A percentile compares a stretch with the other conserved stretches of the same genome.
phyloP scores from a whole-genome alignment of 257 asterid species.

The Misopates orontium region DNA sequence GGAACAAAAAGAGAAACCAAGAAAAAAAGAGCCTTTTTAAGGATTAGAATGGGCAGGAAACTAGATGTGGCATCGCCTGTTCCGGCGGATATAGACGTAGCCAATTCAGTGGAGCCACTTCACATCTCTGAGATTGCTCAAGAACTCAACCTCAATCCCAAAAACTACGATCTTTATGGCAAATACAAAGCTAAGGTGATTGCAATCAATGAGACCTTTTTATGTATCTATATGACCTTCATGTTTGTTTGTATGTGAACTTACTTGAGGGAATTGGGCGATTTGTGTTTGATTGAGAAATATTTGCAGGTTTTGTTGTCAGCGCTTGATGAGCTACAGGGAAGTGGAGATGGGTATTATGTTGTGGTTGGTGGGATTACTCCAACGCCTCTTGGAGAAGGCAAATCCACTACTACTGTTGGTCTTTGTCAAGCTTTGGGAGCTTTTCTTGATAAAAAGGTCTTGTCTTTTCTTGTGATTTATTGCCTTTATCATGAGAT shows the following conservation, averaged over 20 bases:
- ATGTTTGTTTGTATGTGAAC: not conserved
- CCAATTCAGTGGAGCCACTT: conserved; percentile 82
- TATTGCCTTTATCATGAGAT: not conserved
- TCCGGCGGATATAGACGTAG: conserved; percentile 94
- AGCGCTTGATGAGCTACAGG: conserved; percentile 69
- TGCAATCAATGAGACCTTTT: not conserved
- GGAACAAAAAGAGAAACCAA: not conserved
- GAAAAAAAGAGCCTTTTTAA: not conserved
- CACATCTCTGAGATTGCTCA: conserved; percentile 83
- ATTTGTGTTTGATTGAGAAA: not conserved
- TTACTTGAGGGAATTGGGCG: not conserved
- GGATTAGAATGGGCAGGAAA: conserved; percentile 61
- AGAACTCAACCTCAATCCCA: conserved; percentile 63
- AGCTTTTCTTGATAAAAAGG: conserved; percentile 96
- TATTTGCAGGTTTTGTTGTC: conserved; percentile 68
- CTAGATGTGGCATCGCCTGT: conserved; percentile 78
- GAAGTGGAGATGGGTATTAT: conserved; percentile 73
- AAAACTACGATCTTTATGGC: conserved; percentile 86
- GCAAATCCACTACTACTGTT: conserved; percentile 94
- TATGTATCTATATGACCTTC: too few species aligned
- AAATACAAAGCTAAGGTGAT: conserved; percentile 87
- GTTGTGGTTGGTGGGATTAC: conserved; percentile 98
- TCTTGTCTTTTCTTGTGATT: conserved; percentile 12
- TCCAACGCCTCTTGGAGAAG: conserved; percentile 99
- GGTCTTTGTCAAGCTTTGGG: conserved; percentile 99